Evolutionary conservation across 345 rosid species (phyloP), one percentile per base, ranked within the genome.

Genomic region (Pistacia vera): DNA sequence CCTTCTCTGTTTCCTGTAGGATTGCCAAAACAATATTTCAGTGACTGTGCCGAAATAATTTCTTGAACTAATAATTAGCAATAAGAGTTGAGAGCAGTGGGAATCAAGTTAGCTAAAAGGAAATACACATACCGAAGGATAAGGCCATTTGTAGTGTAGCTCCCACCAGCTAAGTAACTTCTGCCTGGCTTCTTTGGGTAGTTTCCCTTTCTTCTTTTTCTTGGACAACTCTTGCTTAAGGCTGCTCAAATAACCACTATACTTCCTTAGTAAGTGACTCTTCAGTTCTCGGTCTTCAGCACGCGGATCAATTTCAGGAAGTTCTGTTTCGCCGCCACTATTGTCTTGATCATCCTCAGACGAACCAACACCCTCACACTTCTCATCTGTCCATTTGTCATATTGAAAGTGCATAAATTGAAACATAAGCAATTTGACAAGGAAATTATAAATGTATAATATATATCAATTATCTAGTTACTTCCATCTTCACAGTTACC

Each of bases 131-230:
- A 95, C 99, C 71, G 99, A 93, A 72, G 99, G 99, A 81, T 96
- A 96, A 5, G 99, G 99, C 99, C 99, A 96, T 83, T 96, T 93
- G 86, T 96, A 96, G 82, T 96, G 99, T 38, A 96, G 79, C 81
- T 93, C 99, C 99, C 99, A 96, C 99, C 99, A 96, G 72, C 83
- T 88, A 48, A 96, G 98, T 66, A 96, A 91, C 89, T 93, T 96
- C 85, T 96, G 98, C 82, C 99, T 88, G 67, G 98, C 99, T 82
- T 96, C 99, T 86, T 96, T 96, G 1, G 99, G 99, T 55, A 96
- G 89, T 79, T 96, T 96, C 11, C 99, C 99, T 86, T 96, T 96
- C 92, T 96, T 96, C 86, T 91, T 96, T 79, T 96, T 96, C 93
- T 96, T 96, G 62, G 99, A 96, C 41, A 96, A 93, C 73, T 96